Base-by-base conservation (phyloP, 176 grass and related monocot genomes). In the Triticum monococcum region DNA sequence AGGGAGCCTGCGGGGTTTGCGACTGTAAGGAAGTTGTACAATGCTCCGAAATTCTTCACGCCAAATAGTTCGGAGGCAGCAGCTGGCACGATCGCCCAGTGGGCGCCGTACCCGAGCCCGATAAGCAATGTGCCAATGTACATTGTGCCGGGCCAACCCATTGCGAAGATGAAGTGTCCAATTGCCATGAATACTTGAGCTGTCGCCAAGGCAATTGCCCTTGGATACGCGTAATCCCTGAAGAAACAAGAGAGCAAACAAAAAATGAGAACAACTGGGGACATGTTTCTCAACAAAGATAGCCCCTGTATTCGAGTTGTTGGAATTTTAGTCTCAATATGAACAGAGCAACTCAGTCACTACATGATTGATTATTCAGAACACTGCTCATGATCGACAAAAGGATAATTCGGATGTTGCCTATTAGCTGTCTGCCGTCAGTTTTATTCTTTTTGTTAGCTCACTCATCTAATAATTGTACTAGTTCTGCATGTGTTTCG, bases 221-320 rank as follows among this genome's bases (percentile, higher is more conserved):
- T 95, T 68, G 95, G 95, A 87, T 93, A 91, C 41, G 95, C 91
- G 43, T 86, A 84, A 69, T 97, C 93, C 93, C 95, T 97, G 80
- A 69, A 86, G 72, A 20, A 61, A 30, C 7, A 68, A 12, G 80
- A n/a, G 38, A 59, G 8, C 4, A 23, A 7, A 76, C 10, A 75
- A 74, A 22, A 50, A 60, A 20, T 75, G 68, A 76, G 11, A 33
- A 68, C 33, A 75, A 2, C 7, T 13, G 33, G 18, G 13, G 5
- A 8, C 18, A 71, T 14, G 14, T 38, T 20, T 26, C 10, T 61
- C 23, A 62, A 30, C 60, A 84, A 40, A 82, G 28, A 71, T 12
- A 31, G 20, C 61, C 22, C 16, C 28, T 48, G 37, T 13, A 63
- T 43, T 50, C 13, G 32, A 17, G 50, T 16, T 18, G 50, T 54